These are phyloP conservation scores for Arachis stenosperma DNA, from an alignment of 306 rosid species.

Conservation along the genomic window DNA sequence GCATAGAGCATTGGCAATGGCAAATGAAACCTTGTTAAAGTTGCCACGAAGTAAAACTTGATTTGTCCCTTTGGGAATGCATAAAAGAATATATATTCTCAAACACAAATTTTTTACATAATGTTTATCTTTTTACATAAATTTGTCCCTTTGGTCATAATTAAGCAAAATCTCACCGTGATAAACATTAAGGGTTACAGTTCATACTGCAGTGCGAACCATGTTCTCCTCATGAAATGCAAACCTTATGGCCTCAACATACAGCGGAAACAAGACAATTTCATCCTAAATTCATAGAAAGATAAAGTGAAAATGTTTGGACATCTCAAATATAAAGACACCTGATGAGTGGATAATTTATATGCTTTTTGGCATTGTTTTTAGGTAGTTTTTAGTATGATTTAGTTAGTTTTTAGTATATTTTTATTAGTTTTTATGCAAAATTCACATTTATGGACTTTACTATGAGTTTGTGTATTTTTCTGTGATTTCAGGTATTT, in stretches of 20 bases:
- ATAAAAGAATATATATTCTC: too few relatives aligned
- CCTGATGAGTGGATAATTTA: conserved; percentile 26
- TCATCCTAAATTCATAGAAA: conserved; percentile 57
- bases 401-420: too few relatives aligned
- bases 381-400: too few relatives aligned
- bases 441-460: too few relatives aligned
- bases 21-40: conserved; percentile 39
- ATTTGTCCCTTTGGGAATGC: conserved; percentile 57
- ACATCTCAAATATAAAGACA: conserved; percentile 37
- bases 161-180: conserved; percentile 71
- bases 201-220: conserved; percentile 92
- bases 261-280: too few relatives aligned
- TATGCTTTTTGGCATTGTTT: neutral
- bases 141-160: too few relatives aligned
- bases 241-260: too few relatives aligned
- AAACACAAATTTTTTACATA: too few relatives aligned
- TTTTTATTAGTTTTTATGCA: too few relatives aligned
- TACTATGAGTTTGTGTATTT: too few relatives aligned
- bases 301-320: conserved; percentile 33
- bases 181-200: conserved; percentile 90
- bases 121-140: too few relatives aligned
- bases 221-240: conserved; percentile 94
- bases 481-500: too few relatives aligned
- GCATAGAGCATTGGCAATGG: conserved; percentile 30
- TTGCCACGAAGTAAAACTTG: conserved; percentile 65